Percentiles rank a stretch among this genome's conserved stretches.
These are phyloP conservation scores for Diaporthe velutina DNA, from an alignment of 2,329 filamentous ascomycete genomes.

Conservation along the genomic window DNA sequence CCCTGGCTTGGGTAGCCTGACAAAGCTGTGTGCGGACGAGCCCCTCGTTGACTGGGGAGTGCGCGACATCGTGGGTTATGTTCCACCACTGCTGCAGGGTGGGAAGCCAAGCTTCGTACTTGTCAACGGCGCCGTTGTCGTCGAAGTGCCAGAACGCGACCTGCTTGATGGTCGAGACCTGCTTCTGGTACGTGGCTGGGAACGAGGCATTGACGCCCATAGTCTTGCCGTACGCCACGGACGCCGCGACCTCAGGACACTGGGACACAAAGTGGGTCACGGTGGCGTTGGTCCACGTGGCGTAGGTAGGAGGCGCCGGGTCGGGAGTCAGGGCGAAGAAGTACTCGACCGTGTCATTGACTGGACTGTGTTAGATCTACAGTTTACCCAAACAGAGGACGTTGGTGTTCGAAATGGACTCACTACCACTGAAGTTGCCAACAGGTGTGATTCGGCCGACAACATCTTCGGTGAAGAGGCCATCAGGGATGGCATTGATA, in stretches of 20 bases:
- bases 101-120: constrained; percentile 59
- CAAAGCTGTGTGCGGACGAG: not conserved
- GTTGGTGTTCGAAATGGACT: not conserved
- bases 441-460: constrained; percentile 55
- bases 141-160: constrained; percentile 62
- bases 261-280: constrained; percentile 51
- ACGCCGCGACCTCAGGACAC: constrained; percentile 52
- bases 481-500: constrained; percentile 50
- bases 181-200: constrained; percentile 41
- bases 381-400: not conserved
- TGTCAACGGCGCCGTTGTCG: constrained; percentile 54
- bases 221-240: constrained; percentile 53
- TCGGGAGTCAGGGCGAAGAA: constrained; percentile 57
- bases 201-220: constrained; percentile 46
- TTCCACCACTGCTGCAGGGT: constrained; percentile 54
- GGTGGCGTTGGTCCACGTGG: constrained; percentile 50
- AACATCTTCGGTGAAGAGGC: constrained; percentile 54
- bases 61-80: constrained; percentile 45
- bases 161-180: constrained; percentile 52
- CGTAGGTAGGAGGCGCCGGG: constrained; percentile 45
- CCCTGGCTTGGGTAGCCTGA: not conserved
- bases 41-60: constrained; percentile 48
- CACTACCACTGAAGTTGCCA: constrained; percentile 53
- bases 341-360: constrained; percentile 58
- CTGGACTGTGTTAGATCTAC: constrained; percentile 37